Evolutionary conservation across 768 basidiomycete genomes (phyloP).

Genomic region (Pulveroboletus frians): DNA sequence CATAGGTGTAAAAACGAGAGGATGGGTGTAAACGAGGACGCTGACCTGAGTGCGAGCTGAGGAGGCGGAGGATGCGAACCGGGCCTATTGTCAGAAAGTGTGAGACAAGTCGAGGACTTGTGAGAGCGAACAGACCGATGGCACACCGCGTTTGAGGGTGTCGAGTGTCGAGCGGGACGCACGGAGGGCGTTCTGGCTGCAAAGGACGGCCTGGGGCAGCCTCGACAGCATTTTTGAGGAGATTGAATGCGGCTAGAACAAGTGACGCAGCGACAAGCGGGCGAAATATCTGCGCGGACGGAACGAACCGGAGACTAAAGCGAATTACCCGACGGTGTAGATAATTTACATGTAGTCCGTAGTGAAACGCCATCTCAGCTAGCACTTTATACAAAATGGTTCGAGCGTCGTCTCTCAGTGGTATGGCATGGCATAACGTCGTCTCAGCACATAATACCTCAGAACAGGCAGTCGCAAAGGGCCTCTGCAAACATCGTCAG

Average conservation of each 20-base stretch:
- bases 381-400: constrained; percentile 17
- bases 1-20: not conserved
- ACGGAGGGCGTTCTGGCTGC: constrained; percentile 46
- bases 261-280: constrained; percentile 43
- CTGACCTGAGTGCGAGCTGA: constrained; percentile 62
- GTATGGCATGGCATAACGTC: constrained; percentile 15
- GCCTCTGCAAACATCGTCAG: constrained; percentile 40
- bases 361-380: constrained; percentile 11
- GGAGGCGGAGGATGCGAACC: constrained; percentile 66
- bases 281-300: constrained; percentile 33
- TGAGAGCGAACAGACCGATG: constrained; percentile 40
- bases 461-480: constrained; percentile 68
- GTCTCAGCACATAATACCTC: constrained; percentile 10
- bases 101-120: constrained; percentile 11
- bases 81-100: constrained; percentile 42
- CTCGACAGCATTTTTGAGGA: constrained; percentile 74
- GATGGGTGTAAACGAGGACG: constrained; percentile 1
- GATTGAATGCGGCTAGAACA: constrained; percentile 45
- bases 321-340: constrained; percentile 13
- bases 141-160: constrained; percentile 40
- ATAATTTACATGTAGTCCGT: constrained; percentile 29
- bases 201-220: constrained; percentile 71
- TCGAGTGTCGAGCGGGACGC: constrained; percentile 41
- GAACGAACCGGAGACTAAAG: constrained; percentile 45
- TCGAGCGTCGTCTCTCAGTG: constrained; percentile 7